Evolutionary conservation across 169 alveolate genomes (phyloP), one percentile per base, ranked within the genome.

Genomic region (Miamiensis avidus): DNA sequence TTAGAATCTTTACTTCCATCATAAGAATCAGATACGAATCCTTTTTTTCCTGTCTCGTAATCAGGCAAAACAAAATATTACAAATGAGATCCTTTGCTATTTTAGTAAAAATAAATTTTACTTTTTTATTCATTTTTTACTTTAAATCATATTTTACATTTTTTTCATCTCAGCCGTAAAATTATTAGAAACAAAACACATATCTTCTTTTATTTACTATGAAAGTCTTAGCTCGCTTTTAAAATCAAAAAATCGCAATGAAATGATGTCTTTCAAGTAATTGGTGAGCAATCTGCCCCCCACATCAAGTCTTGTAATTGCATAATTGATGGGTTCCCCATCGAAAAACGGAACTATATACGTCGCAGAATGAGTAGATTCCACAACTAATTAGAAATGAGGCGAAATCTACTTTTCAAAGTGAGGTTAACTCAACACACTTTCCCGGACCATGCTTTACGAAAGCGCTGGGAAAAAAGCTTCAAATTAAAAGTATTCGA

Each of bases 281-380:
- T 85, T 85, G 28, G 86, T 85, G 25, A 85, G 69, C 30, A 85
- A 79, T 73, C 74, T 78, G 0, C 89, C 89, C 31, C 89, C 89
- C 28, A 85, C 32, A 74, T 85, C 89, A 0, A 85, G 77, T 85
- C 89, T 85, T 74, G 49, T 78, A 1, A 78, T 72, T 6, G 83
- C 85, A 85, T 75, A 33, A 73, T 75, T 69, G 28, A 85, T 79
- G 6, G 78, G 74, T 74, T 85, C 81, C 25, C 82, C 89, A 85
- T 85, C 89, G 79, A 85, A 85, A 34, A 78, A 78, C 31, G 89
- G 89, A 29, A 78, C 86, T n/a, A 85, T 28, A 74, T 85, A 85
- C 29, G 89, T 85, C 0, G 89, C 89, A 28, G 84, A 74, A 74
- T 85, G 89, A 31, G 86, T 79, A 28, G 82, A 64, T 73, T 85